phyloP scores from a whole-genome alignment of 1,284 basidiomycete genomes.

The Leccinum griseonigrum region DNA sequence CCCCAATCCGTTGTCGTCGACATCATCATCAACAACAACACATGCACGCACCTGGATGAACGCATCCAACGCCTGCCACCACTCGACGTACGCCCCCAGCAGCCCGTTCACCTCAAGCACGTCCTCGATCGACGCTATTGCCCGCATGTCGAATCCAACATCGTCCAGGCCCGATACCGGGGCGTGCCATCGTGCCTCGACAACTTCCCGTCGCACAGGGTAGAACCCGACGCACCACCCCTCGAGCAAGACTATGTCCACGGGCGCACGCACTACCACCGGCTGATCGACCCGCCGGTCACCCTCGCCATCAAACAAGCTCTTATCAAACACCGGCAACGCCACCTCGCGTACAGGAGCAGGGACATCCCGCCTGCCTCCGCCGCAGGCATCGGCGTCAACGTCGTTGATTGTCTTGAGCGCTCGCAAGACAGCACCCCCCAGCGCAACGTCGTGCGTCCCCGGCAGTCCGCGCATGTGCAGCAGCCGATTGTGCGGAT shows the following conservation, averaged over 20 bases:
- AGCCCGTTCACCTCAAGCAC: constrained; percentile 61
- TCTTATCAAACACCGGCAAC: constrained; percentile 88
- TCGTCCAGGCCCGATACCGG: constrained; percentile 15
- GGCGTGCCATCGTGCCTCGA: constrained; percentile 38
- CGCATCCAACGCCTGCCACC: constrained; percentile 68
- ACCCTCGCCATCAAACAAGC: constrained; percentile 73
- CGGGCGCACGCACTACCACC: constrained; percentile 41
- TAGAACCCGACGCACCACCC: constrained; percentile 82
- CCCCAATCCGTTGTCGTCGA: not conserved
- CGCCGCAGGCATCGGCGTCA: not conserved
- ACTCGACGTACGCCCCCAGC: constrained; percentile 54
- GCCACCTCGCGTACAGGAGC: constrained; percentile 36
- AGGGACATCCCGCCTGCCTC: not conserved
- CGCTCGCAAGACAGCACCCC: constrained; percentile 47
- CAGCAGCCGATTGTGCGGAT: constrained; percentile 65
- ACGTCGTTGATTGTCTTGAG: constrained; percentile 49
- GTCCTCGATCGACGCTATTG: constrained; percentile 42
- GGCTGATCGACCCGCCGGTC: constrained; percentile 44
- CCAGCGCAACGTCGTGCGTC: constrained; percentile 79
- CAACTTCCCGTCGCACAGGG: constrained; percentile 34
- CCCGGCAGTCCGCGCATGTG: constrained; percentile 84
- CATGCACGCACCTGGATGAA: constrained; percentile 62
- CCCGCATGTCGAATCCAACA: constrained; percentile 29
- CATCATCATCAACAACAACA: not conserved
- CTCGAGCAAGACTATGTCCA: constrained; percentile 89